Conservation (phyloP, 805 yeast genomes). For the Diddensiella transvaalensis region DNA sequence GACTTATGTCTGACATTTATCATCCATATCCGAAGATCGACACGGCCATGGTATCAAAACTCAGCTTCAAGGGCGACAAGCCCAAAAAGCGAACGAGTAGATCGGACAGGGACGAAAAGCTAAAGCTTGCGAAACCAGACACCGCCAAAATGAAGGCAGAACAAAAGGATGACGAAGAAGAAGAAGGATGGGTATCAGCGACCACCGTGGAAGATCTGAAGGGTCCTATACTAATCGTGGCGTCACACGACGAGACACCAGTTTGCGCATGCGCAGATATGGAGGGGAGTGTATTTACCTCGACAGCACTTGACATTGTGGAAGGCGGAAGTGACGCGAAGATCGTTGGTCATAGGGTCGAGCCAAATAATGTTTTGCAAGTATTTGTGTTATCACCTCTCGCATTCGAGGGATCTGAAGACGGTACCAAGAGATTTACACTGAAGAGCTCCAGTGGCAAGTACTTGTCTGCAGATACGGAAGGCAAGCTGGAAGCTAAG, state of each 20-base stretch:
- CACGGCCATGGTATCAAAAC: slow-evolving; percentile 40
- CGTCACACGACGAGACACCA: slow-evolving; percentile 10
- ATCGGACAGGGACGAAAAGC: slow-evolving; percentile 5
- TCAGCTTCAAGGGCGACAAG: slow-evolving; percentile 38
- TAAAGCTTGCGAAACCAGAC: background rate
- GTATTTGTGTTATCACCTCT: slow-evolving; percentile 32
- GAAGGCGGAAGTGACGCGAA: slow-evolving; percentile 5
- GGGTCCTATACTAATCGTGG: slow-evolving; percentile 35
- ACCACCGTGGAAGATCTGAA: slow-evolving; percentile 26
- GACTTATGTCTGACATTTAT: too few relatives aligned
- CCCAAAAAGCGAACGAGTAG: slow-evolving; percentile 20
- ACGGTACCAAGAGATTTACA: slow-evolving; percentile 23
- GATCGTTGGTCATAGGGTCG: slow-evolving; percentile 22
- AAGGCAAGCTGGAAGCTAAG: slow-evolving; percentile 26
- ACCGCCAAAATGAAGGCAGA: background rate
- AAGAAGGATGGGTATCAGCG: slow-evolving; percentile 33
- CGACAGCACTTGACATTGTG: slow-evolving; percentile 22
- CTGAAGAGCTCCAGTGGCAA: slow-evolving; percentile 32
- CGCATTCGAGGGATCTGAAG: slow-evolving; percentile 9
- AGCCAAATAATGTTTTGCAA: slow-evolving; percentile 34
- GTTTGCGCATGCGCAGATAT: slow-evolving; percentile 24
- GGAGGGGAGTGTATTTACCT: slow-evolving; percentile 24
- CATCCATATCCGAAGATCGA: too few relatives aligned
- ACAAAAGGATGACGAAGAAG: background rate
- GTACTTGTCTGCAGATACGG: slow-evolving; percentile 26